Conservation (phyloP, 176 grass and related monocot species). For the Phoenix dactylifera region DNA sequence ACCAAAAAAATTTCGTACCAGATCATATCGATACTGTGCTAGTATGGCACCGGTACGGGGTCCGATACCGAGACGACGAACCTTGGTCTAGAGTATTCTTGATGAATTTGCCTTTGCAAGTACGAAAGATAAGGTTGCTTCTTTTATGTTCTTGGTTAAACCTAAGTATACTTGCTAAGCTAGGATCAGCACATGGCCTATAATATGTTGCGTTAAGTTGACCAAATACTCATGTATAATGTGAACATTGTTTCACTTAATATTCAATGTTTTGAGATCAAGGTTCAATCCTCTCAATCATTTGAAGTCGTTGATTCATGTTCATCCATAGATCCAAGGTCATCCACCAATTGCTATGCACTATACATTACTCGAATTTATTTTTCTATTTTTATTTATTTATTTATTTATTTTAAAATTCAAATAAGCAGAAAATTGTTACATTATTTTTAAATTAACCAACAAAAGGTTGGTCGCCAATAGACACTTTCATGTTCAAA, state of each 20-base stretch:
- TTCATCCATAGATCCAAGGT: not conserved
- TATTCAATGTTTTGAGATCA: not conserved
- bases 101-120: not conserved
- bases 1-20: too few relatives aligned
- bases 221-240: not conserved
- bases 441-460: too few relatives aligned
- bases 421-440: too few relatives aligned
- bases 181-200: not conserved
- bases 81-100: not conserved
- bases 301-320: not conserved
- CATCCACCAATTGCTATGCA: not conserved
- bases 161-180: not conserved
- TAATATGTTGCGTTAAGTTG: not conserved
- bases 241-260: not conserved
- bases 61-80: too few relatives aligned
- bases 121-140: not conserved
- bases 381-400: too few relatives aligned
- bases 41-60: too few relatives aligned
- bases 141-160: not conserved
- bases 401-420: too few relatives aligned
- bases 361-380: too few relatives aligned
- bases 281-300: not conserved
- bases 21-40: too few relatives aligned
- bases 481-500: too few relatives aligned
- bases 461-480: too few relatives aligned